Evolutionary conservation across 495 filamentous ascomycete genomes (phyloP).

Genomic region (Penicillium robsamsonii): DNA sequence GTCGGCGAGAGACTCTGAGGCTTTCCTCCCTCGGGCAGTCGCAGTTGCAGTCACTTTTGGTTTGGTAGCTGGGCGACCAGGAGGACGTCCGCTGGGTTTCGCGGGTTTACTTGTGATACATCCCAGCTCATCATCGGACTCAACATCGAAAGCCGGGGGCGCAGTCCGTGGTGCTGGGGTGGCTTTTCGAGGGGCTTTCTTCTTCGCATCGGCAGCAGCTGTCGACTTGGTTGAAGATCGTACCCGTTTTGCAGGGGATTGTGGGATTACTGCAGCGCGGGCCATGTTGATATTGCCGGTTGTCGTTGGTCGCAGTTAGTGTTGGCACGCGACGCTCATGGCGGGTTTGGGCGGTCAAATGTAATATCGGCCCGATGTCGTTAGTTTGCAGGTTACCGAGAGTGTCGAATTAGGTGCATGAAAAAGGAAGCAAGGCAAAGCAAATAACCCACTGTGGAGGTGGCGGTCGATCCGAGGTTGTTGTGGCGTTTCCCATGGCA

Average conservation of each 20-base stretch:
- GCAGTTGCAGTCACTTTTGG: constrained; percentile 11
- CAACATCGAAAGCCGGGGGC: constrained; percentile 16
- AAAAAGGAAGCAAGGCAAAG: constrained; percentile 8
- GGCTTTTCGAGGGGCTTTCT: constrained; percentile 20
- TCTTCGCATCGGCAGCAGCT: constrained; percentile 18
- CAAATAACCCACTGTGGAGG: constrained; percentile 14
- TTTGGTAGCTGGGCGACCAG: constrained; percentile 15
- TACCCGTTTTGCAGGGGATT: constrained; percentile 35
- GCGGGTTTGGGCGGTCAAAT: constrained; percentile 11
- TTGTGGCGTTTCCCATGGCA: constrained; percentile 13
- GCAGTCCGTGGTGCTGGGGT: constrained; percentile 19
- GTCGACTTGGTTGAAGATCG: constrained; percentile 21
- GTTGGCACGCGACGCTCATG: constrained; percentile 20
- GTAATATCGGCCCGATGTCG: constrained; percentile 3
- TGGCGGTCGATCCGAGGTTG: constrained; percentile 4
- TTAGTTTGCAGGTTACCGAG: constrained; percentile 2
- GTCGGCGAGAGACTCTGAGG: constrained; percentile 9
- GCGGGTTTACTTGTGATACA: constrained; percentile 27
- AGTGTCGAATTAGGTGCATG: constrained; percentile 13
- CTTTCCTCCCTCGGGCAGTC: constrained; percentile 21
- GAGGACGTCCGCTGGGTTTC: constrained; percentile 18
- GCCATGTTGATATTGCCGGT: constrained; percentile 33
- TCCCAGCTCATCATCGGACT: constrained; percentile 39
- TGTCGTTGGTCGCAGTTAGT: constrained; percentile 9
- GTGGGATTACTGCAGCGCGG: constrained; percentile 42